phyloP scores from a whole-genome alignment of 371 early-diverging fungal species.

The Zychaea mexicana region DNA sequence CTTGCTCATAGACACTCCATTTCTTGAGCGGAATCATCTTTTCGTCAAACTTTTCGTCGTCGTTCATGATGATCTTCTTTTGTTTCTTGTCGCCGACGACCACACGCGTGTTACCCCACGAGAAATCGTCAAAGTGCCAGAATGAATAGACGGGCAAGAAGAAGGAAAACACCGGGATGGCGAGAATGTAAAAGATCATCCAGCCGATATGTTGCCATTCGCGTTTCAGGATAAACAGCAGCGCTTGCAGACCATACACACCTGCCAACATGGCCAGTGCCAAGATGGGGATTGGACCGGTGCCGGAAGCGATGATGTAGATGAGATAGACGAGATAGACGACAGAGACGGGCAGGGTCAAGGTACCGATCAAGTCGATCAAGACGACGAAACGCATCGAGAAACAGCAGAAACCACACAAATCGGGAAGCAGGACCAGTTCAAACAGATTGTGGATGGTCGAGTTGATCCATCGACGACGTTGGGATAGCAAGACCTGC shows the following conservation, averaged over 20 bases:
- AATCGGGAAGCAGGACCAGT: constrained; percentile 77
- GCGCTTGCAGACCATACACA: constrained; percentile 83
- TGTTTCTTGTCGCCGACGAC: constrained; percentile 74
- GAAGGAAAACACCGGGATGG: constrained; percentile 85
- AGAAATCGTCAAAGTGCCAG: constrained; percentile 94
- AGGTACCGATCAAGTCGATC: constrained; percentile 91
- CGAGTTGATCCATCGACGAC: constrained; percentile 98
- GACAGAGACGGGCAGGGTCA: constrained; percentile 94
- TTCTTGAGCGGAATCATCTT: constrained; percentile 86
- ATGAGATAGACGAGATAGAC: constrained; percentile 82
- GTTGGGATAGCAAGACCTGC: constrained; percentile 85
- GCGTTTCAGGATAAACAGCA: constrained; percentile 84
- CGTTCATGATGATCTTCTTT: constrained; percentile 67
- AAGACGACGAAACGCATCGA: constrained; percentile 95
- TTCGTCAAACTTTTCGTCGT: constrained; percentile 83
- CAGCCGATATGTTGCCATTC: constrained; percentile 97
- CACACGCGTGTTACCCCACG: constrained; percentile 91
- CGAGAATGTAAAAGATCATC: constrained; percentile 93
- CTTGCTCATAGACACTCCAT: constrained; percentile 92
- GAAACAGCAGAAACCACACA: constrained; percentile 97
- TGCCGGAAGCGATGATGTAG: constrained; percentile 57
- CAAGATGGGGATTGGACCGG: constrained; percentile 55
- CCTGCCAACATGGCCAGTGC: constrained; percentile 68
- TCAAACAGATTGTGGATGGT: constrained; percentile 98
- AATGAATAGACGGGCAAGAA: constrained; percentile 80